phyloP scores from a whole-genome alignment of 805 yeast genomes.

The Metschnikowia continentalis region DNA sequence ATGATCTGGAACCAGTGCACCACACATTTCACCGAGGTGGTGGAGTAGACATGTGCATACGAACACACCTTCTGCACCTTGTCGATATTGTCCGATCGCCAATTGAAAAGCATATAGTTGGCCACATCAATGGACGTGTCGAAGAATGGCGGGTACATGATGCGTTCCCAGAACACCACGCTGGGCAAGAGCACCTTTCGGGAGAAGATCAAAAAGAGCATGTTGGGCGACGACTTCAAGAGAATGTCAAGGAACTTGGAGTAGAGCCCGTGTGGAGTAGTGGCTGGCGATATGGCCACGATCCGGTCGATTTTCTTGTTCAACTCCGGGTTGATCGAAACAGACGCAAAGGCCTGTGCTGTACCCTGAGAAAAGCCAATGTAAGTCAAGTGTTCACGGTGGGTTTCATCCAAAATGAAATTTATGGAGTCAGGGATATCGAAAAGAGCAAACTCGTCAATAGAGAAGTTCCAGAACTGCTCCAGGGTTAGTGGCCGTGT shows the following conservation, averaged over 20 bases:
- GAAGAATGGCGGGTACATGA: constrained; percentile 74
- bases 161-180: constrained; percentile 73
- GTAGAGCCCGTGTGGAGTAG: constrained; percentile 82
- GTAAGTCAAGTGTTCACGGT: constrained; percentile 47
- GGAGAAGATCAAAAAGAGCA: constrained; percentile 72
- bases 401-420: constrained; percentile 56
- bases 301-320: constrained; percentile 54
- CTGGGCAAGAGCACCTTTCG: constrained; percentile 68
- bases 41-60: constrained; percentile 83
- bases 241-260: constrained; percentile 73
- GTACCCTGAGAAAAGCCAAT: constrained; percentile 94
- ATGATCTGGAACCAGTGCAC: constrained; percentile 57
- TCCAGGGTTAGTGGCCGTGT: constrained; percentile 30
- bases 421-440: constrained; percentile 85
- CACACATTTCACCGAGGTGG: constrained; percentile 85
- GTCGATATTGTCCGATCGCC: constrained; percentile 73
- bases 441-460: constrained; percentile 85
- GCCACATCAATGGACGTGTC: constrained; percentile 67
- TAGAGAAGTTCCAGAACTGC: constrained; percentile 80
- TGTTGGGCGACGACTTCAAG: constrained; percentile 69
- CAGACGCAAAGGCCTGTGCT: constrained; percentile 85
- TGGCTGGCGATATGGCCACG: constrained; percentile 89
- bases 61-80: constrained; percentile 71
- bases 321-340: constrained; percentile 60
- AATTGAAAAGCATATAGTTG: constrained; percentile 65